Base-by-base conservation (phyloP, 495 filamentous ascomycete genomes). In the Aspergillus incahuasiensis region DNA sequence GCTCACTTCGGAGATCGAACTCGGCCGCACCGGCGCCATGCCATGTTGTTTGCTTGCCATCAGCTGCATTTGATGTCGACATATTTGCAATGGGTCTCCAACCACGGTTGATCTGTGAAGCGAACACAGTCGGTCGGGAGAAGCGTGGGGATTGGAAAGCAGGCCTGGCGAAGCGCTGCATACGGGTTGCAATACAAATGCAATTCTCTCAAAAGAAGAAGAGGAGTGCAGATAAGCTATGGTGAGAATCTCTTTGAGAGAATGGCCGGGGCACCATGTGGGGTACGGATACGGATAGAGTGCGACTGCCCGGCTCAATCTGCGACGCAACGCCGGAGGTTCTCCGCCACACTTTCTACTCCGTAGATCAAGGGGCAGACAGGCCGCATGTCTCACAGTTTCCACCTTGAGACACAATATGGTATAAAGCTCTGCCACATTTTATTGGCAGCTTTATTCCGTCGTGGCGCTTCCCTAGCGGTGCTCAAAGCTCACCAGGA, bases 11-110 rank as follows among this genome's bases (percentile, higher is more conserved):
- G 57, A 89, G 78, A 55, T 89, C 86, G 63, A 83, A 86, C 46
- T 82, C 80, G 3, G 85, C 82, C 0, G 83, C 83, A 0, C 82
- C 82, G n/a, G 79, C 77, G 16, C 73, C 70, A 9, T 80, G 74
- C 84, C 84, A 87, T 48, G 76, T 72, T 58, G 63, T 81, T 25
- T 63, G 51, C 50, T 64, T 71, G 58, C 54, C 54, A 52, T 61
- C 56, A 11, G 42, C 30, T 13, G 44, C 63, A 48, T 58, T 45
- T 22, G 61, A 43, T 20, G 63, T 68, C 32, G 68, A 64, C 16
- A 67, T 48, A 22, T 61, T 68, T 16, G 68, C 63, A 59, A 70
- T 65, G 18, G 53, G 22, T 34, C 55, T 68, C n/a, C 48, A 54
- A 21, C 40, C 24, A 41, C 47, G 42, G 19, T 40, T 41, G 30